Base-by-base conservation (phyloP, 177 flowering plant species). In the Tripterygium wilfordii region DNA sequence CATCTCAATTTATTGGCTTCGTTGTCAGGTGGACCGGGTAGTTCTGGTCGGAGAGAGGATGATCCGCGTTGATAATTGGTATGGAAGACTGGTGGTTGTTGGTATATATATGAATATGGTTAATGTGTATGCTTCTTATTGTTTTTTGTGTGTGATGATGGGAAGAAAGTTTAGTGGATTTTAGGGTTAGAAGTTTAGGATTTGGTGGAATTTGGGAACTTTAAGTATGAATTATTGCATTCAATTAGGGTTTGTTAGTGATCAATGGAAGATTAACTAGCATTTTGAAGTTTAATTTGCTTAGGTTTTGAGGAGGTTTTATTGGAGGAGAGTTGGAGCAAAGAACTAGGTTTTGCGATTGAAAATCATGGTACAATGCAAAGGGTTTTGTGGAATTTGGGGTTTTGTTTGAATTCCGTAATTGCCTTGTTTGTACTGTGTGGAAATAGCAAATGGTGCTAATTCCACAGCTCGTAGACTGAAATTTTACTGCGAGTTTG, bases 1-100 rank as follows among this genome's bases (percentile, higher is more conserved):
- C 95, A 88, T 60, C 78, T 88, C 44, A 83, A 88, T 66, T 74
- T 88, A 58, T 69, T 88, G 7, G 91, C 96, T 13, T 80, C 95
- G 1, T 58, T 88, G 47, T 83, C 95, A 1, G 82, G 80, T 16
- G 66, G 78, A 16, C 65, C 74, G 3, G 70, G 75, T 1, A 51
- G 70, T 1, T 72, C 74, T 3, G 76, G 78, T 28, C 51, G 82
- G 62, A 70, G 78, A 51, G 96, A 82, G 17, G 84, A 76, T 4
- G 94, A 83, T 40, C 76, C 60, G 18, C 83, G 78, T 52, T 82
- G 74, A 76, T n/a, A n/a, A n/a, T n/a, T n/a, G n/a, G n/a, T n/a
- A 42, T 43, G 15, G 20, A 30, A 24, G 18, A 31, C 25, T 20
- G 27, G 19, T 31, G 29, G 32, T 47, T 28, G 32, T 56, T 29